Base-by-base conservation (phyloP, 345 rosid species). In the Salix suchowensis region DNA sequence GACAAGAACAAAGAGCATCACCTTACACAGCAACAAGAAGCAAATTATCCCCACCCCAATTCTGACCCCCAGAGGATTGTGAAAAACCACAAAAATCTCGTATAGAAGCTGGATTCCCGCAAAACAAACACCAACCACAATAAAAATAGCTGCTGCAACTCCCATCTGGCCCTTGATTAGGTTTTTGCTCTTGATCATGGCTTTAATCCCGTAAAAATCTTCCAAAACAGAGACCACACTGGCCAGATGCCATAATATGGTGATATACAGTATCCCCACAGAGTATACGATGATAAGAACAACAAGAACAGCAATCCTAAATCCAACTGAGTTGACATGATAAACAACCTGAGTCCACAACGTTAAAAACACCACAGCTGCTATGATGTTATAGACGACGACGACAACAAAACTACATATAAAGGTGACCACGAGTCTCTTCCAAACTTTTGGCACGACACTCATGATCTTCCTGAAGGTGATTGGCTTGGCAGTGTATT, bases 401-500 rank as follows among this genome's bases (percentile, higher is more conserved):
- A 76, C 24, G 39, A 75, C 78, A 4, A 50, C 13, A 62, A 68
- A 79, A 21, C 60, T 74, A 70, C 87, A 83, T 6, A 87, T 7
- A 62, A 89, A 83, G 5, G 89, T 87, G 39, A 86, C 73, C 72
- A 82, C 46, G 5, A 89, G 76, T 18, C 86, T 73, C 84, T 83
- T 84, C 90, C 90, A 89, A 0, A 86, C 89, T 74, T 65, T 82
- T 1, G 90, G 88, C 32, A 89, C 88, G 1, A 86, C 87, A 26
- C 77, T 74, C 71, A 83, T 76, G 77, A 85, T 83, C 64, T 76
- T 82, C 50, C 24, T 70, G 75, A 87, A 87, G 1, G 77, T 67
- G 46, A 85, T 48, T 4, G 80, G 77, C 28, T 78, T 65, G 68
- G 74, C 78, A 1, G 89, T 80, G 76, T 80, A 84, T 28, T 84